Evolutionary conservation across 2,329 filamentous ascomycete genomes (phyloP).

Genomic region (Nakataea oryzae): DNA sequence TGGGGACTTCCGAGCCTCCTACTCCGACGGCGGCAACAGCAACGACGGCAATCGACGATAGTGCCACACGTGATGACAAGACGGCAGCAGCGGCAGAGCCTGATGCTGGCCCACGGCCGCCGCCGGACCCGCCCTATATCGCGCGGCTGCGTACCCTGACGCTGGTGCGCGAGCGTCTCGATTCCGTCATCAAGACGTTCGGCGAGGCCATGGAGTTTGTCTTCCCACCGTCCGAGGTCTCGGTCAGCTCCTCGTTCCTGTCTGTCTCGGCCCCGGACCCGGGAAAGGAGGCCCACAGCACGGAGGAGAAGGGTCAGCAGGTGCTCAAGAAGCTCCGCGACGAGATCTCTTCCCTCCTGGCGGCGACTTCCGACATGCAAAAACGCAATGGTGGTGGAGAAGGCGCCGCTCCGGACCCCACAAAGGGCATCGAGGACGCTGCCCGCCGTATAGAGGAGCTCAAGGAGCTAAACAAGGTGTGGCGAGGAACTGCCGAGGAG

Average conservation of each 20-base stretch:
- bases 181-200: conserved; percentile 83
- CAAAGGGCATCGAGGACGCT: conserved; percentile 64
- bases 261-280: conserved; percentile 81
- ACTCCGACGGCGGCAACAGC: background rate
- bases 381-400: background rate
- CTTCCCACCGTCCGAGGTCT: conserved; percentile 78
- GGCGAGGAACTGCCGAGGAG: conserved; percentile 94
- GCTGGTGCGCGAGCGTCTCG: conserved; percentile 72
- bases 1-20: conserved; percentile 14
- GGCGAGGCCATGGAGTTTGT: conserved; percentile 94
- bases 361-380: conserved; percentile 20
- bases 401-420: conserved; percentile 36
- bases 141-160: conserved; percentile 72
- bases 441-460: conserved; percentile 65
- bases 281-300: conserved; percentile 49
- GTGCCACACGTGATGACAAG: conserved; percentile 2
- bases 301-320: conserved; percentile 79
- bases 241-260: conserved; percentile 74
- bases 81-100: conserved; percentile 5
- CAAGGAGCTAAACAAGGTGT: conserved; percentile 66
- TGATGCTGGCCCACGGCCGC: conserved; percentile 4
- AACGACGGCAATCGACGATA: background rate
- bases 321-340: conserved; percentile 59
- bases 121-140: conserved; percentile 56
- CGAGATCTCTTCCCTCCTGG: conserved; percentile 60